Base-by-base conservation (phyloP, 495 filamentous ascomycete genomes). In the Talaromyces thailandensis region DNA sequence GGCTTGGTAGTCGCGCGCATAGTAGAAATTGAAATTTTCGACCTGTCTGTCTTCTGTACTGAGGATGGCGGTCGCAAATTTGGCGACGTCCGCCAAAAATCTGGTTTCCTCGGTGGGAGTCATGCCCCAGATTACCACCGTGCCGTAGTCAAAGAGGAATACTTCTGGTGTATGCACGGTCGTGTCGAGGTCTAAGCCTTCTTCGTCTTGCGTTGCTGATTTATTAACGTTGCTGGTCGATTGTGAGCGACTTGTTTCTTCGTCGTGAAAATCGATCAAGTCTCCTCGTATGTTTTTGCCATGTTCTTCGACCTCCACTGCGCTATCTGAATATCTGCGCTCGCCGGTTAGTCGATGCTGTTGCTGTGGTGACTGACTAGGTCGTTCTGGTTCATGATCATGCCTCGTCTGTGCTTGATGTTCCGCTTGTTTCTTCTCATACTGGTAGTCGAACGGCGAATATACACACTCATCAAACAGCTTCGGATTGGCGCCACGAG, bases 121-220 rank as follows among this genome's bases (percentile, higher is more conserved):
- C 93, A 98, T 96, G 63, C 94, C 94, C 94, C 94, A 98, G 71
- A 98, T 93, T n/a, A 98, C 94, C n/a, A 96, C 90, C n/a, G 96
- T 95, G 45, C 94, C 94, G 68, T 98, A 98, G 66, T 96, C 88
- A 70, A 96, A 98, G 24, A 98, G 81, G 73, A 98, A 98, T 9
- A 97, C 82, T 72, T 98, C 94, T 0, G 93, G 92, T 2, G 86
- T 96, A 70, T 96, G 90, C 11, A 97, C 90, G 71, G 81, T 79
- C 23, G 84, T 93, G 63, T 81, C 66, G 70, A 84, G 75, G 68
- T 77, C 69, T 11, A 74, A 70, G 25, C 65, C 64, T 28, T 71
- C 67, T 51, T 76, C 61, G 29, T 40, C 53, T 53, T 45, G 40
- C 6, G 40, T 21, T 18, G n/a, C 50, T 25, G 23, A 8, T 53